phyloP scores from a whole-genome alignment of 179 eudicot genomes.

The Spinacia oleracea region DNA sequence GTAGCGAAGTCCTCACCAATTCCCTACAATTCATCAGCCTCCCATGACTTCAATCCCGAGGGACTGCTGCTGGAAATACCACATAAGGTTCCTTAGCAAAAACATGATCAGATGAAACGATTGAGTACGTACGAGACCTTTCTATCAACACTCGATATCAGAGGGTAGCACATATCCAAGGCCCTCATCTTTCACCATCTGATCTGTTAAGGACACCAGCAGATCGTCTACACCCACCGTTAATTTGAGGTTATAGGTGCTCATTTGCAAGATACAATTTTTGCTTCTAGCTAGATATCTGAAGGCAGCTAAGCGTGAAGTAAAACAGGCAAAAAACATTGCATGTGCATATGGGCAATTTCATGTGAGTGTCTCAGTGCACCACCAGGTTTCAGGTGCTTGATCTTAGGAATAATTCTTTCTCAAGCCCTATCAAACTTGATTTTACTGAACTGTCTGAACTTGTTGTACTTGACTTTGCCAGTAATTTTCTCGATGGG shows the following conservation, averaged over 20 bases:
- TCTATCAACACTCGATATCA: constrained; percentile 66
- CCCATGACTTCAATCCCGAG: constrained; percentile 61
- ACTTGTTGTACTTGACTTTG: constrained; percentile 68
- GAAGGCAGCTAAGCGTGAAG: constrained; percentile 95
- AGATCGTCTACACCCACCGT: constrained; percentile 55
- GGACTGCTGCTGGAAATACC: constrained; percentile 37
- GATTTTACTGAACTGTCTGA: constrained; percentile 54
- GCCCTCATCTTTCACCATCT: constrained; percentile 50
- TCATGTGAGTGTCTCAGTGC: constrained; percentile 58
- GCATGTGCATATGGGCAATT: constrained; percentile 69
- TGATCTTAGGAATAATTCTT: constrained; percentile 84
- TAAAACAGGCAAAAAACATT: constrained; percentile 74
- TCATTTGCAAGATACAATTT: constrained; percentile 71
- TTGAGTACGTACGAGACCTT: constrained; percentile 77
- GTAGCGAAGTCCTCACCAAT: constrained; percentile 58
- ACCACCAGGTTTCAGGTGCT: constrained; percentile 55
- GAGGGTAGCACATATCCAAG: constrained; percentile 59
- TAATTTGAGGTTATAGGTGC: constrained; percentile 78
- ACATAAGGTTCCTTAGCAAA: constrained; percentile 65
- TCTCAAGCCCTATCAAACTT: constrained; percentile 52
- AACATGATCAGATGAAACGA: constrained; percentile 83
- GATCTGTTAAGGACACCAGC: constrained; percentile 48
- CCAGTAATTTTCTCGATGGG: constrained; percentile 63
- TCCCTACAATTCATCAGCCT: constrained; percentile 47
- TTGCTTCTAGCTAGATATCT: constrained; percentile 73